phyloP scores from a whole-genome alignment of 495 filamentous ascomycete species.

The Platismatia glauca region DNA sequence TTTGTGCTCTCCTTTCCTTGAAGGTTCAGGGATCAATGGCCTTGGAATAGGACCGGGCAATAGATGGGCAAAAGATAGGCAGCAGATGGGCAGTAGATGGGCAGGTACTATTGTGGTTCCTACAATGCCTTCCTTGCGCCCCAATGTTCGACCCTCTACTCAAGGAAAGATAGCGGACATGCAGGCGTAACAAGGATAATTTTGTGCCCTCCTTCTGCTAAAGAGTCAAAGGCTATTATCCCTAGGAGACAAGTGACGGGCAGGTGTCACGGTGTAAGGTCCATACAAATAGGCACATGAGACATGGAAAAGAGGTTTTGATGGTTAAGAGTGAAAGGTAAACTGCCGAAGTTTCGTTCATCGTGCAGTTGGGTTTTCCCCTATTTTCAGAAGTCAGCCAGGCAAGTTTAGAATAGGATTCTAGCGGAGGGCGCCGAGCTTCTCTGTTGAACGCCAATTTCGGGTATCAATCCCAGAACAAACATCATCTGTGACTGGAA shows the following conservation, averaged over 20 bases:
- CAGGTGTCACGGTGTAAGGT: background rate
- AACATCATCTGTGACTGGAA: background rate
- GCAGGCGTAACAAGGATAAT: too few species aligned
- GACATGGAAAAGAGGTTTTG: background rate
- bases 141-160: too few species aligned
- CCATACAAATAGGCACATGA: background rate
- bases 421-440: background rate
- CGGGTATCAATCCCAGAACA: background rate
- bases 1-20: background rate
- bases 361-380: background rate
- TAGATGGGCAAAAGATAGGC: background rate
- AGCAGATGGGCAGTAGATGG: background rate
- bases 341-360: background rate
- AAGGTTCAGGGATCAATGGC: background rate
- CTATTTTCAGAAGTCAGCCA: background rate
- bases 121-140: too few species aligned
- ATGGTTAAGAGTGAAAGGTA: background rate
- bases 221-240: background rate
- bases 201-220: background rate
- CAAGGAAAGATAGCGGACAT: too few species aligned
- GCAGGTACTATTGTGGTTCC: too few species aligned
- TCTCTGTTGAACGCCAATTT: background rate
- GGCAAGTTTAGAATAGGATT: background rate
- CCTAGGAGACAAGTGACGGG: background rate
- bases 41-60: too few species aligned